phyloP scores from a whole-genome alignment of 306 rosid genomes.

The Oxytropis ochrocephala region DNA sequence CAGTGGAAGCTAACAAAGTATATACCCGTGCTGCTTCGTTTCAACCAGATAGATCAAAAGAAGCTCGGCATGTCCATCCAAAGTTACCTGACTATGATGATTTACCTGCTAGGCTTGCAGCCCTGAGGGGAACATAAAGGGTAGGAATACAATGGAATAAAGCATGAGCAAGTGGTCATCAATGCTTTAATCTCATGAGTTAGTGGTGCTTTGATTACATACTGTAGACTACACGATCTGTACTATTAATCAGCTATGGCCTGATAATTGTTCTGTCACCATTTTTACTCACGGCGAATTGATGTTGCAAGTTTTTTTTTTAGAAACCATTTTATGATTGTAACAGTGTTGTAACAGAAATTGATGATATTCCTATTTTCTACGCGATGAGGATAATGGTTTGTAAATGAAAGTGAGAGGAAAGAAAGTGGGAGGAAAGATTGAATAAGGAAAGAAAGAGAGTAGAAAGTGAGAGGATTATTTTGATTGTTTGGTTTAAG shows the following conservation, averaged over 20 bases:
- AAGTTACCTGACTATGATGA: constrained; percentile 87
- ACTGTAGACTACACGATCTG: constrained; percentile 19
- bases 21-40: constrained; percentile 74
- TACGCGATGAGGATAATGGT: background rate
- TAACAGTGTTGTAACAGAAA: constrained; percentile 7
- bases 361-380: background rate
- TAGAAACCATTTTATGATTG: background rate
- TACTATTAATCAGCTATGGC: constrained; percentile 17
- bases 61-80: constrained; percentile 89
- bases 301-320: background rate
- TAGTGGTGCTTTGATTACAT: constrained; percentile 1
- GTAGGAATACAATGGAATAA: constrained; percentile 7
- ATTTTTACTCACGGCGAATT: constrained; percentile 11
- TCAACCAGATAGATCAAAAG: constrained; percentile 56
- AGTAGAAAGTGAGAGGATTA: too few relatives aligned
- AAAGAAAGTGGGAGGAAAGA: too few relatives aligned
- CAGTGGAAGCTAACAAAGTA: constrained; percentile 47
- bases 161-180: constrained; percentile 15
- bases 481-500: too few relatives aligned
- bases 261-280: constrained; percentile 1
- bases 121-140: constrained; percentile 61
- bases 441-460: too few relatives aligned
- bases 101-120: constrained; percentile 77
- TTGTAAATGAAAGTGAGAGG: too few relatives aligned
- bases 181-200: constrained; percentile 4